These are phyloP conservation scores for Carex kokanica DNA, from an alignment of 176 grass and related monocot species.

Conservation along the genomic window DNA sequence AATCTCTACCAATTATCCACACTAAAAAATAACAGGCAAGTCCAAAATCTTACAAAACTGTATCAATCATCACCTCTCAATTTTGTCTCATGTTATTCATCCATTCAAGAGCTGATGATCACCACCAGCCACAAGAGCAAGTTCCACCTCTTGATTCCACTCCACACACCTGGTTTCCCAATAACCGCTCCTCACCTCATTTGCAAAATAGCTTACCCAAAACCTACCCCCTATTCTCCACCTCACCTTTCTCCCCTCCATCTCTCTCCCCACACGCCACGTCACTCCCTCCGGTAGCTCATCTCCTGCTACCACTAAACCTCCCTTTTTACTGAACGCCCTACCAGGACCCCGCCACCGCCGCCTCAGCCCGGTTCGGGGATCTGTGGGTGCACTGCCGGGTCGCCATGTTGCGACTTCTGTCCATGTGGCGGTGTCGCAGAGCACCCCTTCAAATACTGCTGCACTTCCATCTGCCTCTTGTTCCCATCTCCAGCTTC, in stretches of 20 bases:
- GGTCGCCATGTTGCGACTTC: constrained; percentile 59
- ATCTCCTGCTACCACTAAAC: constrained; percentile 67
- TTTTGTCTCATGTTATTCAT: background rate
- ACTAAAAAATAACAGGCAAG: background rate
- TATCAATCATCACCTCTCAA: background rate
- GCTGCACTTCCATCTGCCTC: constrained; percentile 64
- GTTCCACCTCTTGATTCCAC: constrained; percentile 80
- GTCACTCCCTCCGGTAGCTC: constrained; percentile 64
- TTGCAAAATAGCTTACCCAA: constrained; percentile 76
- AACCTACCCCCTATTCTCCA: constrained; percentile 66
- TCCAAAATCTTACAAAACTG: background rate
- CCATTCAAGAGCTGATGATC: background rate
- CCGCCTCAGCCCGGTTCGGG: constrained; percentile 49
- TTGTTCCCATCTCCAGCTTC: constrained; percentile 94
- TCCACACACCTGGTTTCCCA: constrained; percentile 69
- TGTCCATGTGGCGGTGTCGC: constrained; percentile 51
- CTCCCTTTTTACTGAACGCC: constrained; percentile 69
- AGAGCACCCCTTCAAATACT: constrained; percentile 76
- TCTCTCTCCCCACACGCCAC: constrained; percentile 75
- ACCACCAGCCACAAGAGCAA: constrained; percentile 36
- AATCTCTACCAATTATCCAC: too few relatives aligned
- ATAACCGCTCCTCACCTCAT: constrained; percentile 60
- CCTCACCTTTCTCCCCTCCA: constrained; percentile 51
- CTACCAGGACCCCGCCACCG: constrained; percentile 48
- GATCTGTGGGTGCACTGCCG: constrained; percentile 13